A percentile compares a stretch with the other conserved stretches of the same genome.
These are phyloP conservation scores for Ascoidea tarda DNA, from an alignment of 805 yeast genomes.

Conservation along the genomic window DNA sequence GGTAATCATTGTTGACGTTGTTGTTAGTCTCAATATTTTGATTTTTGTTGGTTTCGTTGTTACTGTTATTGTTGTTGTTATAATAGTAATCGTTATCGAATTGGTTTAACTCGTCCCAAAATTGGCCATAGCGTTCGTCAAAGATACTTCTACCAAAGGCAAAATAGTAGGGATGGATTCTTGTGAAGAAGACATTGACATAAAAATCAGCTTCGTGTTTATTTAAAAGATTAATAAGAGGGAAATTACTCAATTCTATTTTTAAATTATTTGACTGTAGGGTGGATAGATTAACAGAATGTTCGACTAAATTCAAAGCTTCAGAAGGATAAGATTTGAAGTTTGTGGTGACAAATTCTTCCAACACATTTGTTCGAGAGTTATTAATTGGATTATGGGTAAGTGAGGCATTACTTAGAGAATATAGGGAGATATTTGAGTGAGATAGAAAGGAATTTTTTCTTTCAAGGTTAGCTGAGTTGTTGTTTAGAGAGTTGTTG, in stretches of 20 bases:
- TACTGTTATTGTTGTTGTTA: no score
- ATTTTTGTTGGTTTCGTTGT: no score
- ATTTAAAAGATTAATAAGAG: slow-evolving; percentile 21
- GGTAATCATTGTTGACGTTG: no score
- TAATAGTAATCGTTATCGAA: background rate
- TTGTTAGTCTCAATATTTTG: no score
- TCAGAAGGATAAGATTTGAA: background rate
- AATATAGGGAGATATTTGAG: no score
- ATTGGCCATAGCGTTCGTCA: slow-evolving; percentile 19
- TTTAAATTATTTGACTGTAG: background rate
- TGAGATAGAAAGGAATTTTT: no score
- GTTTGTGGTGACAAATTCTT: background rate
- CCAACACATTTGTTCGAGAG: background rate
- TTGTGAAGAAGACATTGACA: slow-evolving; percentile 23
- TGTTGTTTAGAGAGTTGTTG: no score
- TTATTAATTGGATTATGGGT: no score
- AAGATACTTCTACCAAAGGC: slow-evolving; percentile 23
- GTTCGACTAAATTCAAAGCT: background rate
- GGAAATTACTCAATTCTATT: slow-evolving; percentile 17
- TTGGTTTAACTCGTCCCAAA: slow-evolving; percentile 22
- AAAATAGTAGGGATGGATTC: slow-evolving; percentile 29
- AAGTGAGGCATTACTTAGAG: background rate
- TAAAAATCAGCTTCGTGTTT: slow-evolving; percentile 23
- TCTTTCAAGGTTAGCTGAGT: no score
- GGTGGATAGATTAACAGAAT: no score